Base-by-base conservation (phyloP, 306 rosid species). In the Calophaca sinica region DNA sequence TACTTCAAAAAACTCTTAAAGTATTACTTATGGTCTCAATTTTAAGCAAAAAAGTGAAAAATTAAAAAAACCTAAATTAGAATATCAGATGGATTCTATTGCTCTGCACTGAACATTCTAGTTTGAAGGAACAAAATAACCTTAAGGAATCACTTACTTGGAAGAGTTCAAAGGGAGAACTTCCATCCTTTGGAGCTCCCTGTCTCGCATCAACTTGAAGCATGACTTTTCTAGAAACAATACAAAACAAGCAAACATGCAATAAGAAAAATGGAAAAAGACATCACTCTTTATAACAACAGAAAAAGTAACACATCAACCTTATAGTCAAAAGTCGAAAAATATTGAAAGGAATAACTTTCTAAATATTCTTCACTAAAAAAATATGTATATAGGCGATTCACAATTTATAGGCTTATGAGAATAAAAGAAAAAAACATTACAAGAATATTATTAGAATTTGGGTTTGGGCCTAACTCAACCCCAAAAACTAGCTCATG, bases 111-210 rank as follows among this genome's bases (percentile, higher is more conserved):
- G 20, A 62, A 62, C 45, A 20, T 28, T 60, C 39, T n/a, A 26
- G 15, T 31, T 60, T 51, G 13, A 42, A 59, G 46, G 60, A 45
- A 63, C 26, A 20, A 20, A 20, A 50, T 65, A 52, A 59, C 68
- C 70, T 70, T 38, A 7, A 53, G 41, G 70, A 58, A 80, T 15
- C 61, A 31, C 70, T 80, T 82, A 96, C 98, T 84, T 92, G 87
- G 75, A 96, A 86, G 63, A 82, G 96, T 88, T 96, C 99, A 76
- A 90, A 86, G 65, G 89, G 81, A 80, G 99, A 87, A 51, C 70
- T 90, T 75, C 99, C 99, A 63, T 96, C 98, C 84, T 85, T 96
- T 20, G 97, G 96, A 65, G 92, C 84, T 72, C 90, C 99, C 83
- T 92, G 99, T 79, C 71, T 96, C 28, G 99, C 98, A 87, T 96